Base-by-base conservation (phyloP, 306 rosid species). In the Chamaecrista fasciculata region DNA sequence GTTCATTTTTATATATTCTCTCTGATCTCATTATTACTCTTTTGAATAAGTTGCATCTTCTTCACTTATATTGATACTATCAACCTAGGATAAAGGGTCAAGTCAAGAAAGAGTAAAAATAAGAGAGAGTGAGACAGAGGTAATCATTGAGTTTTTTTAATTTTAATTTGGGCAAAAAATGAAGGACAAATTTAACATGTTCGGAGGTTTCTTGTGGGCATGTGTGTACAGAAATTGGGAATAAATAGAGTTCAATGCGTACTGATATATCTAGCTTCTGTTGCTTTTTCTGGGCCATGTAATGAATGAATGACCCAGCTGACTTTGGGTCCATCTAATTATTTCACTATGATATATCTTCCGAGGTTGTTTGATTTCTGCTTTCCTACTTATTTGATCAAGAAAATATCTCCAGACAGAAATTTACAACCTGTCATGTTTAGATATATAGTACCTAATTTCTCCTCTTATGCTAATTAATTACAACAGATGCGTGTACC, bases 401-500 rank as follows among this genome's bases (percentile, higher is more conserved):
- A 36, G 42, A 36, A 36, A 36, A 36, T 6, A 28, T 28, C 33
- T 28, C 33, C 33, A 28, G 2, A 28, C 33, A 2, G 33, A 28
- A 28, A 28, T 28, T 28, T 28, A 4, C 33, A 28, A 28, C 3
- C 33, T 28, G 33, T 28, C 55, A 15, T n/a, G 3, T 14, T 0
- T 42, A 20, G n/a, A n/a, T n/a, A n/a, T n/a, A n/a, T n/a, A n/a
- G n/a, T n/a, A n/a, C n/a, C n/a, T n/a, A n/a, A n/a, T n/a, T n/a
- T n/a, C n/a, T n/a, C n/a, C n/a, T n/a, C n/a, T n/a, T n/a, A n/a
- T n/a, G n/a, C 61, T 26, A 6, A 29, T 4, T 31, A 18, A 5
- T 28, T 18, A 25, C 8, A 19, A 43, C 80, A 95, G 99, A 82
- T 81, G 97, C 36, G 86, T 95, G 12, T 87, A 89, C 84, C 99